Percentiles rank a stretch among this genome's conserved stretches.
Conservation (phyloP, 306 rosid genomes). For the Acacia melanoxylon region DNA sequence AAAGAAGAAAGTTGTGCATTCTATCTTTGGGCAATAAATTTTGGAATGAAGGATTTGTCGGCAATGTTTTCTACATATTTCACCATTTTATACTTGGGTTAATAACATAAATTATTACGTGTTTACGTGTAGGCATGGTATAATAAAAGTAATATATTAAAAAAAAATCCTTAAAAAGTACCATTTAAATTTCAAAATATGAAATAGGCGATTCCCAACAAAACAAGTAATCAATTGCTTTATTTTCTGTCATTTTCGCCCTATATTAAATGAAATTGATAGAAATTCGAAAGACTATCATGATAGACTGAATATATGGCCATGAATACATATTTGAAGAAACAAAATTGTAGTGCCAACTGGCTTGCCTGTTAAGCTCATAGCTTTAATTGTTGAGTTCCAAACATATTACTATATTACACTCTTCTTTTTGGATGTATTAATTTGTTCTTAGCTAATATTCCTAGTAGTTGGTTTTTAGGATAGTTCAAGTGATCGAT, state of each 20-base stretch:
- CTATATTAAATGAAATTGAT: too few species aligned
- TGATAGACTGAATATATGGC: neutral
- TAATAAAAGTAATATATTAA: too few species aligned
- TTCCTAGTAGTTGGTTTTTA: neutral
- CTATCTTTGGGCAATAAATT: too few species aligned
- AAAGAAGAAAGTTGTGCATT: too few species aligned
- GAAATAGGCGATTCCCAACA: too few species aligned
- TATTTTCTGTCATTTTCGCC: too few species aligned
- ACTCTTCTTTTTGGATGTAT: too few species aligned
- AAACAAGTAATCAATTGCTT: too few species aligned
- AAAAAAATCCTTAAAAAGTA: too few species aligned
- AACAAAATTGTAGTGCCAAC: neutral
- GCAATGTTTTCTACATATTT: neutral
- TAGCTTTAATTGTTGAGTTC: neutral
- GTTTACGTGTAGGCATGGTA: neutral
- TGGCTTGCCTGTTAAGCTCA: neutral
- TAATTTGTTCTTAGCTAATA: neutral
- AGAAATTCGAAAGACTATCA: too few species aligned
- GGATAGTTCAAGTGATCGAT: neutral
- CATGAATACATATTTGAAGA: neutral
- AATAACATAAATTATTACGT: neutral
- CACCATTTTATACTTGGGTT: neutral
- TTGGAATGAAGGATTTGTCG: too few species aligned
- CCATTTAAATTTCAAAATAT: too few species aligned
- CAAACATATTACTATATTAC: neutral